Evolutionary conservation across 139 green algal species (phyloP).

Genomic region (Axilococcus clingmanii): DNA sequence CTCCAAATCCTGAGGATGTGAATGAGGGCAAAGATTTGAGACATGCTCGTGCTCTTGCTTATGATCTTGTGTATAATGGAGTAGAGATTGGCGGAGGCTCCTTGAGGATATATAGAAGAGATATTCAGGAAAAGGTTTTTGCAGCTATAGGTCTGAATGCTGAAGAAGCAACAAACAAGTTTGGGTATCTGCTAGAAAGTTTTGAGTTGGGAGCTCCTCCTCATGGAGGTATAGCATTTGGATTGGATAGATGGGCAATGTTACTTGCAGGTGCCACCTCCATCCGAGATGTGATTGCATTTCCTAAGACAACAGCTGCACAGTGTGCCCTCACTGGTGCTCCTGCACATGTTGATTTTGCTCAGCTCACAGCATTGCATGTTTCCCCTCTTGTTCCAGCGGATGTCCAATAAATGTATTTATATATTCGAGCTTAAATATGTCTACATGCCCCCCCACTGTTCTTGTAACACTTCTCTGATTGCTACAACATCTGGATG

Average conservation of each 20-base stretch:
- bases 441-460: not conserved
- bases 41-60: slow-evolving; percentile 55
- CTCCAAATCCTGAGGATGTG: slow-evolving; percentile 66
- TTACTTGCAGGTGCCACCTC: slow-evolving; percentile 66
- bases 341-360: slow-evolving; percentile 37
- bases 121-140: slow-evolving; percentile 90
- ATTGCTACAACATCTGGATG: slow-evolving; percentile 90
- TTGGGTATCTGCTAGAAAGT: slow-evolving; percentile 76
- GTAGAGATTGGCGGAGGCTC: slow-evolving; percentile 90
- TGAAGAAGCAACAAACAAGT: slow-evolving; percentile 69
- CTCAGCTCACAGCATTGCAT: slow-evolving; percentile 60
- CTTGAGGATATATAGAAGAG: slow-evolving; percentile 82
- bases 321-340: slow-evolving; percentile 81
- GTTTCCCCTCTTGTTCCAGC: not conserved
- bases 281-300: slow-evolving; percentile 99
- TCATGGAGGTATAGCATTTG: slow-evolving; percentile 87
- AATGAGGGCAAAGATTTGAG: slow-evolving; percentile 16
- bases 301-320: slow-evolving; percentile 87
- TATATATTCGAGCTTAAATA: too few relatives aligned
- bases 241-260: slow-evolving; percentile 91
- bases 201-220: slow-evolving; percentile 82
- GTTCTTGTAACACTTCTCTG: slow-evolving; percentile 67
- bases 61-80: slow-evolving; percentile 98
- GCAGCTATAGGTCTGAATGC: slow-evolving; percentile 73
- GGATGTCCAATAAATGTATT: not conserved